A percentile compares a stretch with the other conserved stretches of the same genome.
phyloP scores from a whole-genome alignment of 2,329 filamentous ascomycete genomes.

The Cordyceps sp. region DNA sequence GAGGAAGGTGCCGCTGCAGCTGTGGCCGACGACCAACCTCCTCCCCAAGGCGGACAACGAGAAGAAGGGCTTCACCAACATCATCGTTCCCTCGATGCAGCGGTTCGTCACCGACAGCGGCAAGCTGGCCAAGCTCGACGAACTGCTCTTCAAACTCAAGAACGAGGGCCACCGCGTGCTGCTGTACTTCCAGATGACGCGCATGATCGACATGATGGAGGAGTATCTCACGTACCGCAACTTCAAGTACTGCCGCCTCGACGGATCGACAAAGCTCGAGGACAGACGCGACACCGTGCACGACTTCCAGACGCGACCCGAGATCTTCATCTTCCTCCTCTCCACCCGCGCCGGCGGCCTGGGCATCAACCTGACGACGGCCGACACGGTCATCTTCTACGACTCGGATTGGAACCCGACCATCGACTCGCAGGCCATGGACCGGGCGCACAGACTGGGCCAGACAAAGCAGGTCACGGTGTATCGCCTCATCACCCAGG shows the following conservation, averaged over 20 bases:
- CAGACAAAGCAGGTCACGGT: conserved; percentile 94
- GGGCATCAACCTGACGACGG: conserved; percentile 91
- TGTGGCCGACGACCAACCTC: conserved; percentile 46
- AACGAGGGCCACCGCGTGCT: conserved; percentile 83
- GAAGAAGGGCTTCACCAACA: conserved; percentile 76
- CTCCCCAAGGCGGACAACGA: conserved; percentile 66
- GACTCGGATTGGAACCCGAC: conserved; percentile 99
- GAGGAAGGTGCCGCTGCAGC: conserved; percentile 48
- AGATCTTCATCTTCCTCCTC: conserved; percentile 93
- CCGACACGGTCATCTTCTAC: conserved; percentile 98
- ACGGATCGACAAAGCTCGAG: conserved; percentile 93
- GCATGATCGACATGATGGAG: conserved; percentile 99
- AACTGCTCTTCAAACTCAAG: conserved; percentile 78
- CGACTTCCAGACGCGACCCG: conserved; percentile 86
- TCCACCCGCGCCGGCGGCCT: conserved; percentile 94
- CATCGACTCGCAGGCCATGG: conserved; percentile 97
- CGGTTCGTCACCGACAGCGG: conserved; percentile 96
- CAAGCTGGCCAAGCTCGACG: conserved; percentile 83
- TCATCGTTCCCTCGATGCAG: conserved; percentile 87
- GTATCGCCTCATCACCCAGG: conserved; percentile 90
- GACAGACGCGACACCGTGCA: conserved; percentile 91
- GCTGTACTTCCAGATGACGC: conserved; percentile 99
- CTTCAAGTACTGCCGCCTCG: conserved; percentile 94
- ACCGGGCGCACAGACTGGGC: conserved; percentile 91
- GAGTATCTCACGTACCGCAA: conserved; percentile 97